phyloP scores from a whole-genome alignment of 345 rosid genomes.

The Noccaea bulbosa region DNA sequence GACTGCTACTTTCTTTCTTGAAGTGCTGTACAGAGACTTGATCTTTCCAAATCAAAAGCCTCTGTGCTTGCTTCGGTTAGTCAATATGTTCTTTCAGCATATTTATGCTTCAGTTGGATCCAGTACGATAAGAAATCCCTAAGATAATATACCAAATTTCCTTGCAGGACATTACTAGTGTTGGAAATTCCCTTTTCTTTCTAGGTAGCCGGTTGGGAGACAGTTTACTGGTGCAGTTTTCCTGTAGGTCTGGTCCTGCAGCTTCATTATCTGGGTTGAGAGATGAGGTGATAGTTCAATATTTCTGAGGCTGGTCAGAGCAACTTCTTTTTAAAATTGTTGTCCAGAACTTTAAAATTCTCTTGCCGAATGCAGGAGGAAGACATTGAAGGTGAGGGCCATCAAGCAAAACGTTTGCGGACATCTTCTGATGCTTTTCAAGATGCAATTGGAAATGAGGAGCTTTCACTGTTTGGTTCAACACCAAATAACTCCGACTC shows the following conservation, averaged over 20 bases:
- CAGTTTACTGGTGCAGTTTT: slow-evolving; percentile 93
- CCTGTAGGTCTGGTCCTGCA: slow-evolving; percentile 68
- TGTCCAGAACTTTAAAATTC: slow-evolving; percentile 14
- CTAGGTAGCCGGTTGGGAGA: slow-evolving; percentile 95
- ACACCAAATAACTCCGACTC: slow-evolving; percentile 79
- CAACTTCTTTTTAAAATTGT: neutral
- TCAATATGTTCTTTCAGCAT: slow-evolving; percentile 38
- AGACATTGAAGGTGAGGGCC: slow-evolving; percentile 85
- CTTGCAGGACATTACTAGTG: slow-evolving; percentile 75
- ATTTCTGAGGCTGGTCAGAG: slow-evolving; percentile 31
- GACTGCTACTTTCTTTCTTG: slow-evolving; percentile 44
- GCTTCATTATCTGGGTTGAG: slow-evolving; percentile 61
- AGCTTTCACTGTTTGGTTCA: slow-evolving; percentile 86
- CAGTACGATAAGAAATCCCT: slow-evolving; percentile 18
- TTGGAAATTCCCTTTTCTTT: slow-evolving; percentile 85
- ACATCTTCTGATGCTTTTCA: slow-evolving; percentile 84
- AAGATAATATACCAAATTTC: slow-evolving; percentile 36
- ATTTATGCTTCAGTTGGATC: slow-evolving; percentile 15
- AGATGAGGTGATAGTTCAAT: slow-evolving; percentile 73
- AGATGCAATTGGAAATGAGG: slow-evolving; percentile 87
- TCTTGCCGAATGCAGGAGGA: slow-evolving; percentile 61
- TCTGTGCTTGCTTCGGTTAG: slow-evolving; percentile 97
- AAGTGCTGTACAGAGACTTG: slow-evolving; percentile 96
- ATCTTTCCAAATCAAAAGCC: slow-evolving; percentile 96
- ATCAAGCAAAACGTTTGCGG: slow-evolving; percentile 78